These are phyloP conservation scores for Polyporus arcularius DNA, from an alignment of 768 basidiomycete genomes.

Conservation along the genomic window DNA sequence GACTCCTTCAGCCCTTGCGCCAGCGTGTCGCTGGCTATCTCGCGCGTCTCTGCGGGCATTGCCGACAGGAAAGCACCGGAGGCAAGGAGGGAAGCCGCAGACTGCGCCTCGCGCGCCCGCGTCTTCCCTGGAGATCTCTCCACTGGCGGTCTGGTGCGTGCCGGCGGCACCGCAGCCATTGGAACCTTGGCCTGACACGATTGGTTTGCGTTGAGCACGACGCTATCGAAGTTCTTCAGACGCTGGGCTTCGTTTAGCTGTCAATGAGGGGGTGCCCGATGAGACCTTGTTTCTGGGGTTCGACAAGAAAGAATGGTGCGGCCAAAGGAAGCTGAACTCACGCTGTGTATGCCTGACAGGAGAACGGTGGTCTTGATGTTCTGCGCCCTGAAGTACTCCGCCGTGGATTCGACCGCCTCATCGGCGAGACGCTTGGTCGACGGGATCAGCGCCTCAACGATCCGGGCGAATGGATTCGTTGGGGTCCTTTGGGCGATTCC, in stretches of 20 bases:
- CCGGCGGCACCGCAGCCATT: neutral
- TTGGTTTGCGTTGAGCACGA: slow-evolving; percentile 8
- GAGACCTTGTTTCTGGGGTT: neutral
- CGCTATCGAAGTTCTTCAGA: slow-evolving; percentile 14
- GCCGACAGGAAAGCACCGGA: slow-evolving; percentile 34
- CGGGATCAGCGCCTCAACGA: slow-evolving; percentile 20
- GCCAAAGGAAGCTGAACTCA: neutral
- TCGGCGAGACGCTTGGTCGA: slow-evolving; percentile 43
- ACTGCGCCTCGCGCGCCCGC: slow-evolving; percentile 40
- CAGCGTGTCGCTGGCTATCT: slow-evolving; percentile 10
- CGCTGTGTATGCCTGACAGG: slow-evolving; percentile 5
- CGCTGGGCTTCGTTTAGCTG: slow-evolving; percentile 12
- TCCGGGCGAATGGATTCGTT: slow-evolving; percentile 4
- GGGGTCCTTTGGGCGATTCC: slow-evolving; percentile 3
- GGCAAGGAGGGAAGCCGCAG: slow-evolving; percentile 39
- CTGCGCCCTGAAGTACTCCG: slow-evolving; percentile 44
- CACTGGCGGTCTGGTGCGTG: neutral
- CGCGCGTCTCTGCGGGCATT: slow-evolving; percentile 40
- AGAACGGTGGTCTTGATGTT: slow-evolving; percentile 29
- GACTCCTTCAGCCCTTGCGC: neutral
- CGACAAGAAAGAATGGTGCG: too few species aligned
- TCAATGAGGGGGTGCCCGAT: neutral
- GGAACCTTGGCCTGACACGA: slow-evolving; percentile 7
- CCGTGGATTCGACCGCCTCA: slow-evolving; percentile 46
- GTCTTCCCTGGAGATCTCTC: slow-evolving; percentile 33